These are phyloP conservation scores for Cryptosporidium ubiquitum DNA, from an alignment of 169 alveolate species.

Conservation along the genomic window DNA sequence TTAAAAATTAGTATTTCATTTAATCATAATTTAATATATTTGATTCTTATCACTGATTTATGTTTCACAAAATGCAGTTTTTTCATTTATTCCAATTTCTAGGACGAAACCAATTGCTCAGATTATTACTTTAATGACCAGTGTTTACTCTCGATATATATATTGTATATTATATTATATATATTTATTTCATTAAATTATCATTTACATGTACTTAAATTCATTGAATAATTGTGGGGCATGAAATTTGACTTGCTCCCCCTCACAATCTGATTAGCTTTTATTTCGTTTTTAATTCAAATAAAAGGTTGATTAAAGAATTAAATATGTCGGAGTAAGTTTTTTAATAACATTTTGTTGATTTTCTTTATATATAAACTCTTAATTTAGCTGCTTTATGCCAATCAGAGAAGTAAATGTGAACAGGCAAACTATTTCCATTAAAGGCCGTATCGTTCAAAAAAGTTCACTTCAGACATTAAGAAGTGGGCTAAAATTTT, in stretches of 20 bases:
- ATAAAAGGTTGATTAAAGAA: background rate
- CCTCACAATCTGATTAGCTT: background rate
- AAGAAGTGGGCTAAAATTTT: slow-evolving; percentile 43
- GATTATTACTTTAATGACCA: too few relatives aligned
- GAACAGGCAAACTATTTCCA: slow-evolving; percentile 47
- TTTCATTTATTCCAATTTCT: too few relatives aligned
- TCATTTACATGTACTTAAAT: background rate
- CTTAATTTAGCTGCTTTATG: slow-evolving; percentile 36
- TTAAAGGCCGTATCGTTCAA: slow-evolving; percentile 62
- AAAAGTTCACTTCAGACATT: slow-evolving; percentile 65
- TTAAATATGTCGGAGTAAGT: slow-evolving; percentile 59
- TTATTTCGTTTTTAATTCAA: background rate
- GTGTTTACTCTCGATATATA: background rate
- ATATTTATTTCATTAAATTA: background rate
- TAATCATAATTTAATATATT: background rate
- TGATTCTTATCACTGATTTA: background rate
- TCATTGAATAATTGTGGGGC: slow-evolving; percentile 30
- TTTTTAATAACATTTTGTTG: background rate
- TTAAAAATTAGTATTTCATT: background rate
- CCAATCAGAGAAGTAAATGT: slow-evolving; percentile 72
- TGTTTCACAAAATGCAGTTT: background rate
- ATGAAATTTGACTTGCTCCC: background rate
- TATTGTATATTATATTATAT: background rate
- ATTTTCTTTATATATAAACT: background rate
- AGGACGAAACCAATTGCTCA: too few relatives aligned